phyloP scores from a whole-genome alignment of 2,329 filamentous ascomycete genomes.

The Hypoxylon sp. region DNA sequence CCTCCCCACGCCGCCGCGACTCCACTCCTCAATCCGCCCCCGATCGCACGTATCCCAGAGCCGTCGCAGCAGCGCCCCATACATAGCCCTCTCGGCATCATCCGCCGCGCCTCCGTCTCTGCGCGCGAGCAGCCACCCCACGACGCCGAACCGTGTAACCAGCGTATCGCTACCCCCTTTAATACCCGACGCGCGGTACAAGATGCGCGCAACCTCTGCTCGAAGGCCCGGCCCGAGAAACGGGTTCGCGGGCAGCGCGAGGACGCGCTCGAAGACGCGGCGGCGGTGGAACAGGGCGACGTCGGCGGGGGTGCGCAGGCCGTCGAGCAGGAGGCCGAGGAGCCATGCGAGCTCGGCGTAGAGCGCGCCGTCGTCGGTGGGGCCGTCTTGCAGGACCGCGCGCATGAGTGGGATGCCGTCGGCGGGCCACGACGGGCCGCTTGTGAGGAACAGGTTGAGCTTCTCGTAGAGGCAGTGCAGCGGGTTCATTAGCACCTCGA shows the following conservation, averaged over 20 bases:
- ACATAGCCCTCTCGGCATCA: conserved; percentile 37
- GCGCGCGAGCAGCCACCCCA: conserved; percentile 44
- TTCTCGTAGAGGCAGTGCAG: conserved; percentile 86
- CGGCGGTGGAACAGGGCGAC: conserved; percentile 44
- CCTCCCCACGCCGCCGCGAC: conserved; percentile 40
- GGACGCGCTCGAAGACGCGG: conserved; percentile 61
- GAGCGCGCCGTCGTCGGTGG: conserved; percentile 47
- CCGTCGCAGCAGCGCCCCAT: conserved; percentile 39
- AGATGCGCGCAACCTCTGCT: conserved; percentile 40
- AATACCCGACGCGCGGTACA: conserved; percentile 43
- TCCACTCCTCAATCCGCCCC: conserved; percentile 45
- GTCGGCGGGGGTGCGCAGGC: conserved; percentile 41
- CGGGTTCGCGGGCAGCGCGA: conserved; percentile 46
- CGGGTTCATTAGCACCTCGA: conserved; percentile 77
- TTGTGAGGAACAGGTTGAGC: conserved; percentile 83
- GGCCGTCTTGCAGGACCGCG: conserved; percentile 63
- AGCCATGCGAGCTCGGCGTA: conserved; percentile 47
- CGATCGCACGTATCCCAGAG: conserved; percentile 46
- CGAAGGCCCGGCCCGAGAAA: conserved; percentile 43
- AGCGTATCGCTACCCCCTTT: conserved; percentile 45
- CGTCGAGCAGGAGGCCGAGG: conserved; percentile 44
- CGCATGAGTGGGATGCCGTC: conserved; percentile 76
- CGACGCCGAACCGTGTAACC: conserved; percentile 45
- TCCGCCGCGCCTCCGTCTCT: conserved; percentile 35
- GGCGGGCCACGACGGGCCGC: conserved; percentile 76